Conservation (phyloP, 2,329 filamentous ascomycete genomes). For the Ophiocordyceps australis region DNA sequence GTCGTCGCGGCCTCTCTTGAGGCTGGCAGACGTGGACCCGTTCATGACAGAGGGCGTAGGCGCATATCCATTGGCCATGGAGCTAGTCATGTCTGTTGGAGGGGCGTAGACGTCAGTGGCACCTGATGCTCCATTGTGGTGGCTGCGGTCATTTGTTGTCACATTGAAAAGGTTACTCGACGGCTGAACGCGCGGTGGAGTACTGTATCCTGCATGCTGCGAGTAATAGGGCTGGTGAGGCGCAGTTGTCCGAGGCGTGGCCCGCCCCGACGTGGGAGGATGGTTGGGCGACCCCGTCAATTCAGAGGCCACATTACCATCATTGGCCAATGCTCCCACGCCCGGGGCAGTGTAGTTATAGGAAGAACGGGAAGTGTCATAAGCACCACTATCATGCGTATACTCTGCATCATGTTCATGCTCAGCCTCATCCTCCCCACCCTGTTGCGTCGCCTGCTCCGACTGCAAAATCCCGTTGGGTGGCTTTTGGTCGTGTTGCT, state of each 20-base stretch:
- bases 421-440: constrained; percentile 49
- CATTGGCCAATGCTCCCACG: constrained; percentile 46
- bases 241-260: constrained; percentile 65
- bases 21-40: constrained; percentile 25
- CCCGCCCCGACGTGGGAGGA: constrained; percentile 64
- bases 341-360: constrained; percentile 64
- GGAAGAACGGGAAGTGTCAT: constrained; percentile 51
- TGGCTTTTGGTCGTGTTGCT: constrained; percentile 44
- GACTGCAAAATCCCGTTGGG: constrained; percentile 48
- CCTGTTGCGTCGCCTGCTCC: constrained; percentile 30
- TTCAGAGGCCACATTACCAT: constrained; percentile 67
- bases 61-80: constrained; percentile 44
- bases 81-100: constrained; percentile 36
- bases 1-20: constrained; percentile 35
- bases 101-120: constrained; percentile 58
- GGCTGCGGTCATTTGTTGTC: constrained; percentile 61
- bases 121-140: constrained; percentile 36
- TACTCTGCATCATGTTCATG: constrained; percentile 70
- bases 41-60: constrained; percentile 47
- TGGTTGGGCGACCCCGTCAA: constrained; percentile 68
- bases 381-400: constrained; percentile 63
- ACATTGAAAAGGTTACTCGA: constrained; percentile 79
- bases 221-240: constrained; percentile 58
- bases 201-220: constrained; percentile 51
- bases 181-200: constrained; percentile 53